Base-by-base conservation (phyloP, 305 asterid species). In the Striga hermonthica region DNA sequence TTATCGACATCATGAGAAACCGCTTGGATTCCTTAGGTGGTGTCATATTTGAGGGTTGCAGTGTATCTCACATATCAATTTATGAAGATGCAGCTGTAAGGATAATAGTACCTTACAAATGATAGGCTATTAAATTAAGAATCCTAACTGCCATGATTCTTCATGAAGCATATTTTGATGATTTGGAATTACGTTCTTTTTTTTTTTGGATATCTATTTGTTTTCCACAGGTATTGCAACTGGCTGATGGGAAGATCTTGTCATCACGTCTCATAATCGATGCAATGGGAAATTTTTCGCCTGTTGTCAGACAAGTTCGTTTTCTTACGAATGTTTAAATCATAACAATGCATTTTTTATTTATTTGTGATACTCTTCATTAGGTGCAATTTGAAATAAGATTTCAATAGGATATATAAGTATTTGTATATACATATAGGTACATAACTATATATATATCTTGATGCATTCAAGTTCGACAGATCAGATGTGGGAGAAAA, bases 221-320 rank as follows among this genome's bases (percentile, higher is more conserved):
- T 60, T 50, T 68, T 12, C 41, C 10, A 8, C 84, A 91, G 98
- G 91, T 79, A 36, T 64, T 89, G 73, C 78, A 86, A 74, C 82
- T 89, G 57, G 78, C 80, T 28, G 93, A 87, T 58, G 96, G 90
- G n/a, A 92, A 78, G 80, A 65, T 80, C 76, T 73, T 92, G 56
- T 78, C 85, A 9, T 76, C 98, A 4, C 84, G 81, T 69, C 91
- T 92, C 66, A 52, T 92, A 68, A 81, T 92, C 72, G 98, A 92
- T 79, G 97, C 98, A 57, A 92, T 92, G 98, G 98, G 98, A 47
- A 92, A 92, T 75, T 92, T 92, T 80, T 92, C 98, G 64, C 98
- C 98, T 4, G 78, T 92, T 39, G 98, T 92, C 61, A 89, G 75
- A 78, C 98, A 92, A 84, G 98, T 89, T 72, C 74, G 74, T 79